Base-by-base conservation (phyloP, 2,329 filamentous ascomycete species). In the Zymoseptoria brevis region DNA sequence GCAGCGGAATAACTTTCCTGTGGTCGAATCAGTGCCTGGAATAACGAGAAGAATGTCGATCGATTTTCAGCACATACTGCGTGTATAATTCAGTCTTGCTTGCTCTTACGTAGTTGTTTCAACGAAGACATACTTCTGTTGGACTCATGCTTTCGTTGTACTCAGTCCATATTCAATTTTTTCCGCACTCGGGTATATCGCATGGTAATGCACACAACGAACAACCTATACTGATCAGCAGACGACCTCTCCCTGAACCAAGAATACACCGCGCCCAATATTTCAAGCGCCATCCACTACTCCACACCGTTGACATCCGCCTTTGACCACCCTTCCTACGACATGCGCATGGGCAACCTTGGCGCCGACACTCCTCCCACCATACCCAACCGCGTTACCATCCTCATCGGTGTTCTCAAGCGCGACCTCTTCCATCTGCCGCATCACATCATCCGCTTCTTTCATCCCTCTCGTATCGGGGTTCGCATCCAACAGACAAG, bases 281-380 rank as follows among this genome's bases (percentile, higher is more conserved):
- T 4, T 45, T 45, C 35, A 45, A 16, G 51, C 51, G 29, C 51
- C 51, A 11, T 53, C 51, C 22, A 53, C 51, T 1, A 66, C 52
- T 5, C 58, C 55, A 56, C 62, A 66, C 52, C 62, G 55, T 59
- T 62, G 60, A 56, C 64, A 66, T 0, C 64, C 64, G 22, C 62
- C 62, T 26, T 57, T 62, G 21, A 66, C 60, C 45, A 84, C 84
- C 67, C 92, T 88, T 65, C 86, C 81, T 60, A 96, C 75, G 57
- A 96, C 72, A 63, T 90, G 83, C 48, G 92, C 91, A 71, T 90
- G 89, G 64, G 89, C 94, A 26, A 96, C 90, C 75, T 96, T 96
- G 29, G 87, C 84, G 0, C 90, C 89, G 6, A 97, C 85, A 56
- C 87, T 89, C 58, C 87, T 80, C 7, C 82, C 67, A 22, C 61